These are phyloP conservation scores for Ogataea paradorogensis DNA, from an alignment of 805 yeast genomes.

Conservation along the genomic window DNA sequence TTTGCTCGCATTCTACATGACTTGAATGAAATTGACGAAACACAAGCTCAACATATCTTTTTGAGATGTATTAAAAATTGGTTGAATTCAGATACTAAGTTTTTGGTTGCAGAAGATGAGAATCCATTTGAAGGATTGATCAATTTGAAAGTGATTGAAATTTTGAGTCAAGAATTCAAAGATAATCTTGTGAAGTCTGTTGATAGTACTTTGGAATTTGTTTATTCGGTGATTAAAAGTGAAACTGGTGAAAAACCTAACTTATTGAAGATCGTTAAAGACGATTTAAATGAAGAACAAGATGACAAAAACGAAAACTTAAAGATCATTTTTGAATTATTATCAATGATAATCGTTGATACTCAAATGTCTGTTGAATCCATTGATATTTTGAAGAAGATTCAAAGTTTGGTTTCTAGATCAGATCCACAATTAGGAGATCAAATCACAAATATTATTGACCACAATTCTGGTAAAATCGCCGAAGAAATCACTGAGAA, in stretches of 20 bases:
- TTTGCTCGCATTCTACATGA: constrained; percentile 18
- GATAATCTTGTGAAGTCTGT: constrained; percentile 56
- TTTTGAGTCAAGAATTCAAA: constrained; percentile 54
- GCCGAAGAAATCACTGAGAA: constrained; percentile 1
- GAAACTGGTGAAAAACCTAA: neutral
- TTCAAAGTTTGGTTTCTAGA: constrained; percentile 9
- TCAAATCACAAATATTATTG: constrained; percentile 3
- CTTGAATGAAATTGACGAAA: constrained; percentile 48
- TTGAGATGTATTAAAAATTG: constrained; percentile 55
- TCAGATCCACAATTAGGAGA: constrained; percentile 1
- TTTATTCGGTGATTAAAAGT: constrained; percentile 39
- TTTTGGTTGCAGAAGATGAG: constrained; percentile 28
- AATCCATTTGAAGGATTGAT: constrained; percentile 55
- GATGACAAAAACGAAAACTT: constrained; percentile 35
- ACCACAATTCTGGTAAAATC: neutral
- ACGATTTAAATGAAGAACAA: constrained; percentile 39
- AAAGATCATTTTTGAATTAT: constrained; percentile 36
- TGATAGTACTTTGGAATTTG: constrained; percentile 50
- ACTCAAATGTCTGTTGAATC: constrained; percentile 10
- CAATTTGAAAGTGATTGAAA: constrained; percentile 64
- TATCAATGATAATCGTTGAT: constrained; percentile 33
- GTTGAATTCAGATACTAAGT: constrained; percentile 36
- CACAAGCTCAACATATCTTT: constrained; percentile 45
- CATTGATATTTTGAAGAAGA: constrained; percentile 11
- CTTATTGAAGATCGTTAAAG: constrained; percentile 7